A percentile compares a stretch with the other conserved stretches of the same genome.
phyloP scores from a whole-genome alignment of 2,329 filamentous ascomycete species.

The Ascocoryne sarcoides region DNA sequence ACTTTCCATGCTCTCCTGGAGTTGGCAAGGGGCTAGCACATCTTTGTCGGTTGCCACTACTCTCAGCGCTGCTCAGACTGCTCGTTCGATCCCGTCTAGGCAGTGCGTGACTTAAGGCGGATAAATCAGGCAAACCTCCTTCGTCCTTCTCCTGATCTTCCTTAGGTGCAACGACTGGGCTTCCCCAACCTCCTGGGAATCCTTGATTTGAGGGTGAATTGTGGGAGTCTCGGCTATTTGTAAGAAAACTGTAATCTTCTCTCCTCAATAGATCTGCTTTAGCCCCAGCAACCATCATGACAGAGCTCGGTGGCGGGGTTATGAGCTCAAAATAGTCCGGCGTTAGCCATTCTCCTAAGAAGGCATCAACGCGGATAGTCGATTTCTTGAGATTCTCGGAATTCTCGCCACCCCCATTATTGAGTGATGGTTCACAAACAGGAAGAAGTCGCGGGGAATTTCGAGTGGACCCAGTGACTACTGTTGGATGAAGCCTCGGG shows the following conservation, averaged over 20 bases:
- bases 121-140: slow-evolving; percentile 17
- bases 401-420: slow-evolving; percentile 13
- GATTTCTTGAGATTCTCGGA: slow-evolving; percentile 40
- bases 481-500: slow-evolving; percentile 21
- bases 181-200: slow-evolving; percentile 32
- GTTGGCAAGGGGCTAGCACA: slow-evolving; percentile 5
- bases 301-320: slow-evolving; percentile 75
- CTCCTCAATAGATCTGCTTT: slow-evolving; percentile 78
- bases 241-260: slow-evolving; percentile 51
- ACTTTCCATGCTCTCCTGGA: slow-evolving; percentile 35
- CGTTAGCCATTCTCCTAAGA: slow-evolving; percentile 90
- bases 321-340: slow-evolving; percentile 92
- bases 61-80: slow-evolving; percentile 27
- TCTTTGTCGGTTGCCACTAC: slow-evolving; percentile 18
- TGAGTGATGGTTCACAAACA: slow-evolving; percentile 20
- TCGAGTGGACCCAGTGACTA: slow-evolving; percentile 21
- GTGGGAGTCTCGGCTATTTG: slow-evolving; percentile 14
- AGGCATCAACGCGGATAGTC: slow-evolving; percentile 76
- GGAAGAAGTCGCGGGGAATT: slow-evolving; percentile 18
- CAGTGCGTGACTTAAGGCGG: slow-evolving; percentile 21
- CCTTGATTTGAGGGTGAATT: slow-evolving; percentile 27
- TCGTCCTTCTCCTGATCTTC: slow-evolving; percentile 24
- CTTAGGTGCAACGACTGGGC: slow-evolving; percentile 21
- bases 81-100: slow-evolving; percentile 27
- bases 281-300: slow-evolving; percentile 79